phyloP scores from a whole-genome alignment of 768 basidiomycete genomes.

The Psilocybe cyanescens region DNA sequence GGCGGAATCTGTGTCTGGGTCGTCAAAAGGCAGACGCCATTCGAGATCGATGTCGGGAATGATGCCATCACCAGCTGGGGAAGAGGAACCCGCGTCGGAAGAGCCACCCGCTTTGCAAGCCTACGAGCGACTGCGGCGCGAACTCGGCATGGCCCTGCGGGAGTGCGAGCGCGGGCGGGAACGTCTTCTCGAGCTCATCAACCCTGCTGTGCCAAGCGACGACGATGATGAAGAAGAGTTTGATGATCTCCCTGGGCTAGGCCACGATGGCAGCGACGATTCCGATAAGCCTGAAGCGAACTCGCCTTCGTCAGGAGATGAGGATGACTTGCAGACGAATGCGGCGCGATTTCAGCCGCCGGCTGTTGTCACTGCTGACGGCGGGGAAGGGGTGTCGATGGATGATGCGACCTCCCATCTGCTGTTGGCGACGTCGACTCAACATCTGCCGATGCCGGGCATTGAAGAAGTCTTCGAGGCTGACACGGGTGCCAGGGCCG shows the following conservation, averaged over 20 bases:
- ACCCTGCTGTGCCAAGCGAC: conserved; percentile 40
- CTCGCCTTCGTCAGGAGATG: conserved; percentile 38
- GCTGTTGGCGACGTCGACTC: conserved; percentile 49
- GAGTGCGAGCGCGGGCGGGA: conserved; percentile 85
- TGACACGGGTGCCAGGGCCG: conserved; percentile 46
- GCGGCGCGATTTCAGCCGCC: conserved; percentile 16
- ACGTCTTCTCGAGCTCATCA: conserved; percentile 58
- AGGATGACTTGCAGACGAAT: conserved; percentile 24
- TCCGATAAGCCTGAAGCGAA: conserved; percentile 52
- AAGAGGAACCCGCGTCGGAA: conserved; percentile 24
- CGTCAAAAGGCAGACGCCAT: conserved; percentile 20
- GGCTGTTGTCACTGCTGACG: conserved; percentile 29
- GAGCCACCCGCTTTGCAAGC: conserved; percentile 62
- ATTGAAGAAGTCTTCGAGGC: conserved; percentile 87
- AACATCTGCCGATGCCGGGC: conserved; percentile 65
- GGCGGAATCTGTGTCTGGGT: conserved; percentile 33
- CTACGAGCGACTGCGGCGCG: conserved; percentile 76
- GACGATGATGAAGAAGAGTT: conserved; percentile 35
- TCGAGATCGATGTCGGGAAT: conserved; percentile 19
- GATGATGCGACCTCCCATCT: conserved; percentile 67
- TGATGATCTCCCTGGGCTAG: conserved; percentile 55
- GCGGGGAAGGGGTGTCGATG: conserved; percentile 17
- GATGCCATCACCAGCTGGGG: not conserved
- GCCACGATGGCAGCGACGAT: conserved; percentile 56
- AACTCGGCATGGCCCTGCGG: conserved; percentile 76